These are phyloP conservation scores for Suillus americanus DNA, from an alignment of 768 basidiomycete species.

Conservation along the genomic window DNA sequence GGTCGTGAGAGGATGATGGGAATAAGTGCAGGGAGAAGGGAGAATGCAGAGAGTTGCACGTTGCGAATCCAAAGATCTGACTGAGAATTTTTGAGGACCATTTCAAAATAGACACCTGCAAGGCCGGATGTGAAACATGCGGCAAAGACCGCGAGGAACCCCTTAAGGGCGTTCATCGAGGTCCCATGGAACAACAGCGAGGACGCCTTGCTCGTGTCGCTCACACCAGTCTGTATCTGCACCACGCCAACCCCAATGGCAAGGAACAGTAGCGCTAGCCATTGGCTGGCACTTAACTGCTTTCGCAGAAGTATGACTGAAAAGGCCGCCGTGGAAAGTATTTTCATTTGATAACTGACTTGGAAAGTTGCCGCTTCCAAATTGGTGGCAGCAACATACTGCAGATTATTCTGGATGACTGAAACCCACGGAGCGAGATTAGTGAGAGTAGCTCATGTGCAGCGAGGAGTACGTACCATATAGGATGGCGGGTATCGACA, in stretches of 20 bases:
- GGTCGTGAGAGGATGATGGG: constrained; percentile 65
- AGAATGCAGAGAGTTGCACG: constrained; percentile 93
- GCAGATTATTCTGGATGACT: constrained; percentile 94
- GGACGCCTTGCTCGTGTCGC: constrained; percentile 26
- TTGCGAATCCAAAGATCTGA: constrained; percentile 96
- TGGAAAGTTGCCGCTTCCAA: constrained; percentile 95
- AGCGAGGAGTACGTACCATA: constrained; percentile 52
- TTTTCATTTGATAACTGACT: constrained; percentile 97
- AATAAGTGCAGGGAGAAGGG: constrained; percentile 81
- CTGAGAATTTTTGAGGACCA: constrained; percentile 90
- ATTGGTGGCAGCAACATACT: constrained; percentile 93
- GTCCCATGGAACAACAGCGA: constrained; percentile 37
- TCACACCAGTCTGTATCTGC: constrained; percentile 64
- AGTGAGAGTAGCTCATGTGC: background rate
- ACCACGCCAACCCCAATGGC: constrained; percentile 89
- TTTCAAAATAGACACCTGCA: constrained; percentile 97
- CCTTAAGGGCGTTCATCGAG: constrained; percentile 79
- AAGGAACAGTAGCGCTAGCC: constrained; percentile 82
- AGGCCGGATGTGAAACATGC: constrained; percentile 96
- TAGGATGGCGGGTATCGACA: constrained; percentile 94
- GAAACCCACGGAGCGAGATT: constrained; percentile 11
- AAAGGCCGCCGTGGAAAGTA: constrained; percentile 90
- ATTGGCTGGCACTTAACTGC: constrained; percentile 71
- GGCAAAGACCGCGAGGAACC: constrained; percentile 85
- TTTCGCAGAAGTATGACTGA: constrained; percentile 81